Conservation (phyloP, 2,329 filamentous ascomycete species). For the Fusarium sp. region DNA sequence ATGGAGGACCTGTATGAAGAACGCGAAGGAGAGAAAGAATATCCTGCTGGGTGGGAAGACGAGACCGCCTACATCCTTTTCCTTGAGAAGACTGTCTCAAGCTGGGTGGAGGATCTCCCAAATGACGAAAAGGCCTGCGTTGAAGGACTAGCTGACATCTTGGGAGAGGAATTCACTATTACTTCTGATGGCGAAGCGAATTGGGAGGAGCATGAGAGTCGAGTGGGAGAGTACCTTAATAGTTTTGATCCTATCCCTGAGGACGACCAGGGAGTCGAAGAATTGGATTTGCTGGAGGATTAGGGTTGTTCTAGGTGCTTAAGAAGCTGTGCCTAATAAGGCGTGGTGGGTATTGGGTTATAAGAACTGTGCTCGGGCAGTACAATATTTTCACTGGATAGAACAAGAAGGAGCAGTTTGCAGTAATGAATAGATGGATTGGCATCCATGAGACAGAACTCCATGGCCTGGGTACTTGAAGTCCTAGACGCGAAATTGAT, state of each 20-base stretch:
- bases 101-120: neutral
- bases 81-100: neutral
- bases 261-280: neutral
- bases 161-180: accelerated
- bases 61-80: no score
- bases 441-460: accelerated
- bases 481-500: neutral
- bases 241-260: neutral
- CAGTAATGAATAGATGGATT: accelerated
- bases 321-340: no score
- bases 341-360: neutral
- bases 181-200: neutral
- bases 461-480: accelerated
- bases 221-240: neutral
- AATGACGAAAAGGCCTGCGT: no score
- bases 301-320: neutral
- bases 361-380: accelerated
- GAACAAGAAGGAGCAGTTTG: neutral
- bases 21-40: neutral
- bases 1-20: neutral
- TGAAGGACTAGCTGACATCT: neutral
- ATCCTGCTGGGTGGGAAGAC: neutral
- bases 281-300: neutral
- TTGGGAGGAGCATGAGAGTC: accelerated
- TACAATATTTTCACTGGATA: neutral